phyloP scores from a whole-genome alignment of 2,329 filamentous ascomycete genomes.

The Coniella vitis region DNA sequence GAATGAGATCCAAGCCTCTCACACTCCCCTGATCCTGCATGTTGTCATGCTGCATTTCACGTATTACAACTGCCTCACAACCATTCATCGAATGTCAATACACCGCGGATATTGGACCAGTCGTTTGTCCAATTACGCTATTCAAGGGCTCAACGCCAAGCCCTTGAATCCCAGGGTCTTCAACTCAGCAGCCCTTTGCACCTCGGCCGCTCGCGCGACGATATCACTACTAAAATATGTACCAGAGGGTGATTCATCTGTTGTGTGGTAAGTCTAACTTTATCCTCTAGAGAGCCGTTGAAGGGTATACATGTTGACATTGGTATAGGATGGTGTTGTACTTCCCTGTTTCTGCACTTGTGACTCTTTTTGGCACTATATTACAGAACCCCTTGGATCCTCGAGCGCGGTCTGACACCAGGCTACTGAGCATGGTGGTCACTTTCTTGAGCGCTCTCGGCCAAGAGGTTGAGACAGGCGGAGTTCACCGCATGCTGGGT shows the following conservation, averaged over 20 bases:
- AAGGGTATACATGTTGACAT: no score
- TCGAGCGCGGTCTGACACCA: constrained; percentile 79
- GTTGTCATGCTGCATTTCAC: constrained; percentile 92
- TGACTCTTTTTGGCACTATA: constrained; percentile 94
- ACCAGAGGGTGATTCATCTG: constrained; percentile 88
- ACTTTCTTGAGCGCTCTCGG: constrained; percentile 84
- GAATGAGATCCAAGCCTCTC: constrained; percentile 87
- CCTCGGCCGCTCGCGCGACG: constrained; percentile 84
- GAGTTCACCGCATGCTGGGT: constrained; percentile 86
- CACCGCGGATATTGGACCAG: constrained; percentile 99
- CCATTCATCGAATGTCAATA: constrained; percentile 96
- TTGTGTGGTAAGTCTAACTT: constrained; percentile 71
- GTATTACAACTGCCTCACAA: constrained; percentile 97
- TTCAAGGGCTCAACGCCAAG: constrained; percentile 84
- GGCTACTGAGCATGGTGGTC: constrained; percentile 87
- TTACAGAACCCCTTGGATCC: constrained; percentile 90
- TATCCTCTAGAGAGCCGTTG: neutral
- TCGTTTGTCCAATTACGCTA: constrained; percentile 86
- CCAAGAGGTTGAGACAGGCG: constrained; percentile 83
- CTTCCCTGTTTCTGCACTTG: constrained; percentile 89
- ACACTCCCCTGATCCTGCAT: constrained; percentile 89
- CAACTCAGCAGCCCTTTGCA: constrained; percentile 86
- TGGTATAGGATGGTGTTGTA: constrained; percentile 73
- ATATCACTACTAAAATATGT: constrained; percentile 95
- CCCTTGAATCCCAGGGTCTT: constrained; percentile 92